Conservation (phyloP, 2,329 filamentous ascomycete genomes). For the Penicillium sp. region DNA sequence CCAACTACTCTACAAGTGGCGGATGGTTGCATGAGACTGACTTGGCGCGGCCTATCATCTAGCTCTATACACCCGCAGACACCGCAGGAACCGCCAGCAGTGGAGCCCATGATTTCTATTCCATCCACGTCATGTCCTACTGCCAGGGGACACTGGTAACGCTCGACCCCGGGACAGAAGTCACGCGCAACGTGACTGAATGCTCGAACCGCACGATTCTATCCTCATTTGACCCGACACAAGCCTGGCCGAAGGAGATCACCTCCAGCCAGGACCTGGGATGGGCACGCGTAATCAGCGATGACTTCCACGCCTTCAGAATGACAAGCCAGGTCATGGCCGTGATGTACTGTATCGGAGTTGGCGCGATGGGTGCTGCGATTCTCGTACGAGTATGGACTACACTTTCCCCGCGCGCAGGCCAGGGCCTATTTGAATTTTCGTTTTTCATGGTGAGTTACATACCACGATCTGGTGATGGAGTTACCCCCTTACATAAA, state of each 20-base stretch:
- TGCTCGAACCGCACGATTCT: conserved; percentile 49
- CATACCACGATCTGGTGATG: neutral
- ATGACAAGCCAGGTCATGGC: conserved; percentile 47
- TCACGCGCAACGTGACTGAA: conserved; percentile 42
- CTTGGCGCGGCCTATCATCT: conserved; percentile 26
- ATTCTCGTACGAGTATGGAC: conserved; percentile 42
- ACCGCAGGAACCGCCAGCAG: conserved; percentile 42
- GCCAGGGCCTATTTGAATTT: conserved; percentile 45
- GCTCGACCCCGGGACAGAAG: conserved; percentile 33
- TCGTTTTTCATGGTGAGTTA: conserved; percentile 38
- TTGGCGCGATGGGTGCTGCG: conserved; percentile 45
- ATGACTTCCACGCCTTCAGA: conserved; percentile 45
- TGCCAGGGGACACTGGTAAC: conserved; percentile 43
- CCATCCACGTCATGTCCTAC: conserved; percentile 52
- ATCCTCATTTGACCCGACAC: conserved; percentile 50
- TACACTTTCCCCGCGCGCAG: conserved; percentile 38
- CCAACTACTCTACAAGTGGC: neutral
- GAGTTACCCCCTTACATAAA: neutral
- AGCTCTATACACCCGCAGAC: conserved; percentile 32
- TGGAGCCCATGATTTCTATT: conserved; percentile 54
- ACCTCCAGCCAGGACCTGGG: conserved; percentile 42
- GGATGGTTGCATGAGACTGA: conserved; percentile 15
- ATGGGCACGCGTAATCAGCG: conserved; percentile 50
- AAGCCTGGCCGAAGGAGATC: conserved; percentile 44
- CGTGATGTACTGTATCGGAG: conserved; percentile 52